Base-by-base conservation (phyloP, 2,329 filamentous ascomycete genomes). In the Orbilia ellipsospora region DNA sequence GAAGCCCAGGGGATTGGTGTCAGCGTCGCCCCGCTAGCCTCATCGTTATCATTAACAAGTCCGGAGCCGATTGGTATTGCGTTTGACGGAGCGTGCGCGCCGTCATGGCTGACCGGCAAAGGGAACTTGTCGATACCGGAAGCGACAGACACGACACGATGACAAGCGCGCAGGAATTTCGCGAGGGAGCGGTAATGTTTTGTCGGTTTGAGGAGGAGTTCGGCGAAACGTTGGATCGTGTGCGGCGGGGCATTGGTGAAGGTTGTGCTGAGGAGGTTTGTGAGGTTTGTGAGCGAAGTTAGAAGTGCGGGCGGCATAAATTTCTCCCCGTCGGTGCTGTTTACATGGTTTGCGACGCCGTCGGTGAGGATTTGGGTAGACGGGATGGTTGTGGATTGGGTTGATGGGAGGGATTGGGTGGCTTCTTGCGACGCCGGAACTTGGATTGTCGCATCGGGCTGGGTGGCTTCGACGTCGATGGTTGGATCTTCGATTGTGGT, bases 71-170 rank as follows among this genome's bases (percentile, higher is more conserved):
- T 82, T 78, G 82, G 83, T 77, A 68, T 80, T 78, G 80, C 77
- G 81, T 82, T 85, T 84, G 6, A 86, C 82, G 26, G 91, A 94
- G 62, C 84, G 83, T 12, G 87, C 82, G 57, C 31, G 15, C 77
- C 87, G 83, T 89, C 87, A 1, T 87, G 85, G 6, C 89, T 83
- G 13, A 88, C 87, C 0, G 89, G 92, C 0, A 98, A 87, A 0
- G 95, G 95, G 80, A 97, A 99, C 69, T 89, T 86, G 77, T 91
- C 90, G 18, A 90, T 88, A 26, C 90, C 88, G 44, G 92, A 97
- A 10, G 93, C 96, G 68, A 99, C 95, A 68, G 91, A 93, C 23
- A 97, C 89, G 20, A 97, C 90, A 68, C 95, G 90, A 81, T 98
- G 93, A 57, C 98, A 87, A 1, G 95, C 95, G 79, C 95, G 91